Evolutionary conservation across 2,329 filamentous ascomycete species (phyloP).

Genomic region (Chaetomiaceae sp.): DNA sequence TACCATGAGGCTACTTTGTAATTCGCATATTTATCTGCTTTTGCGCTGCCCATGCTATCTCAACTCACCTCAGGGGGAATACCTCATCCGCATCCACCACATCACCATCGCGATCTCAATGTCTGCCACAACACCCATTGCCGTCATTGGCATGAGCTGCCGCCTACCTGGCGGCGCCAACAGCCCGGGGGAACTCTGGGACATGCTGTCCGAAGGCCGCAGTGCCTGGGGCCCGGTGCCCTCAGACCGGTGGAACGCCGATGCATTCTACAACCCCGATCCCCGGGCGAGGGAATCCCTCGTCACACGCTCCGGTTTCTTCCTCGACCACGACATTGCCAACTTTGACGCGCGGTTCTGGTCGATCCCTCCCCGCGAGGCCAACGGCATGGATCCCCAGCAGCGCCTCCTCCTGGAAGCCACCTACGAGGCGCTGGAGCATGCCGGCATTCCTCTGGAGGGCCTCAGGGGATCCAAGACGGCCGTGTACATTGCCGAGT

Average conservation of each 20-base stretch:
- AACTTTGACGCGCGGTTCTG: slow-evolving; percentile 21
- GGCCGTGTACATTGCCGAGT: slow-evolving; percentile 32
- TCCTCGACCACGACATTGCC: slow-evolving; percentile 11
- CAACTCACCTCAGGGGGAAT: too few species aligned
- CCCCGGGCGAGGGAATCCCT: slow-evolving; percentile 7
- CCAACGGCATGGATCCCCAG: slow-evolving; percentile 18
- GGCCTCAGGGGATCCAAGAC: slow-evolving; percentile 27
- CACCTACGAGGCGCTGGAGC: slow-evolving; percentile 19
- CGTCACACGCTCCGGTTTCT: slow-evolving; percentile 10
- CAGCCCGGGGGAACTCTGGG: slow-evolving; percentile 28
- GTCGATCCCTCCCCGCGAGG: slow-evolving; percentile 15
- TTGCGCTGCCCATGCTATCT: too few species aligned
- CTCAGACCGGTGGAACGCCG: slow-evolving; percentile 6
- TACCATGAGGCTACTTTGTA: too few species aligned
- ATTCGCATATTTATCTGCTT: too few species aligned
- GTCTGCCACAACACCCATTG: too few species aligned
- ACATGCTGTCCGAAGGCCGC: slow-evolving; percentile 21
- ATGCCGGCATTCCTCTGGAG: slow-evolving; percentile 28
- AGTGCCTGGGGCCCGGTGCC: slow-evolving; percentile 5
- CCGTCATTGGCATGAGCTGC: slow-evolving; percentile 30
- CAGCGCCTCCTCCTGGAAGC: slow-evolving; percentile 18
- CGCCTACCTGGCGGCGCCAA: slow-evolving; percentile 27
- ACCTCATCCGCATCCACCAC: too few species aligned
- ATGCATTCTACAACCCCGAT: slow-evolving; percentile 17
- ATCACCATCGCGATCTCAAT: too few species aligned